phyloP scores from a whole-genome alignment of 176 grass and related monocot genomes.

The Phragmites australis region DNA sequence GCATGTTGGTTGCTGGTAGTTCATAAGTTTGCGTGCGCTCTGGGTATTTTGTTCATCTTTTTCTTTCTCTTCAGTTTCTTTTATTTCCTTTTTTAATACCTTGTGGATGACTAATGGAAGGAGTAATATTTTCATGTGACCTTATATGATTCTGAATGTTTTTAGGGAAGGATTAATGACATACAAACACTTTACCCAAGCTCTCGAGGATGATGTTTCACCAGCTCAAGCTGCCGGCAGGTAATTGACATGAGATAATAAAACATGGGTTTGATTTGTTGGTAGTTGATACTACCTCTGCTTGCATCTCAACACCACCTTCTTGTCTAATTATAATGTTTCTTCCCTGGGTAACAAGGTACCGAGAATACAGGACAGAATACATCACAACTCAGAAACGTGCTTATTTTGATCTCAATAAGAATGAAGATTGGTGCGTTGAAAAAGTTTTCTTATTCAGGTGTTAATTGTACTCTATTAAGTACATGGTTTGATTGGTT shows the following conservation, averaged over 20 bases:
- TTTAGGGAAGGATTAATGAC: constrained; percentile 81
- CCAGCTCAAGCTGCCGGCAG: constrained; percentile 72
- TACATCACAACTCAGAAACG: constrained; percentile 83
- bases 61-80: background rate
- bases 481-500: constrained; percentile 12
- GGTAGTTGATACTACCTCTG: background rate
- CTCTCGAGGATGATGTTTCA: constrained; percentile 90
- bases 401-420: constrained; percentile 81
- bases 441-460: background rate
- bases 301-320: constrained; percentile 17
- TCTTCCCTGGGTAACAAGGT: constrained; percentile 52
- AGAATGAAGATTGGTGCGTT: constrained; percentile 76
- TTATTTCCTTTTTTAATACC: constrained; percentile 6
- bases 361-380: constrained; percentile 68
- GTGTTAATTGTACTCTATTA: background rate
- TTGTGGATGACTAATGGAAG: background rate
- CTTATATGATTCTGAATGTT: constrained; percentile 38
- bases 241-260: constrained; percentile 35
- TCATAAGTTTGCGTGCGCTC: background rate
- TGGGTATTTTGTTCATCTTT: background rate
- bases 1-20: constrained; percentile 13
- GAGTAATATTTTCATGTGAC: background rate
- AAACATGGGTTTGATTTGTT: constrained; percentile 12
- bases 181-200: constrained; percentile 79
- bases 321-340: constrained; percentile 24